Conservation (phyloP, 768 basidiomycete species). For the Steccherinum ochraceum region DNA sequence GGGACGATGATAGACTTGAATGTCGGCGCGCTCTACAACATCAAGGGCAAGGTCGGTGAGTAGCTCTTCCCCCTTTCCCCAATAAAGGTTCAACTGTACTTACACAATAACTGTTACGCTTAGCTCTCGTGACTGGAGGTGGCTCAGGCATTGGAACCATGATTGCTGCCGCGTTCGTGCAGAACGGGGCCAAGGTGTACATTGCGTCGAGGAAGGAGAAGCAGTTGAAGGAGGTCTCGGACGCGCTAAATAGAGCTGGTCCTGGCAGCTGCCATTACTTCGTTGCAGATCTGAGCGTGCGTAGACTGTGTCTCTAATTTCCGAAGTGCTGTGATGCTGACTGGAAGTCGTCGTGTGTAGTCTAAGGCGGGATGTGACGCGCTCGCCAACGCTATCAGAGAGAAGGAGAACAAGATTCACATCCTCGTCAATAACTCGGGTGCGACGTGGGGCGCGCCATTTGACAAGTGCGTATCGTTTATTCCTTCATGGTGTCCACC, state of each 20-base stretch:
- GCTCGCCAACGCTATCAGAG: slow-evolving; percentile 61
- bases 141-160: slow-evolving; percentile 80
- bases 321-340: background rate
- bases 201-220: slow-evolving; percentile 82
- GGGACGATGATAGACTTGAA: slow-evolving; percentile 55
- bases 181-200: slow-evolving; percentile 86
- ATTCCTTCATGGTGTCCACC: background rate
- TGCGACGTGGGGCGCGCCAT: slow-evolving; percentile 71
- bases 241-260: slow-evolving; percentile 53
- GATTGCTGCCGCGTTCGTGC: slow-evolving; percentile 76
- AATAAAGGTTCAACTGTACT: slow-evolving; percentile 1
- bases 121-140: slow-evolving; percentile 79
- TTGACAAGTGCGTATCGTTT: slow-evolving; percentile 32
- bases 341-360: slow-evolving; percentile 27
- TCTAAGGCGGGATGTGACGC: slow-evolving; percentile 75
- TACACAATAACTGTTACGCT: background rate
- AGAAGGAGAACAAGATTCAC: slow-evolving; percentile 66
- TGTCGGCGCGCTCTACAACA: slow-evolving; percentile 51
- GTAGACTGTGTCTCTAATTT: slow-evolving; percentile 21
- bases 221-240: slow-evolving; percentile 57
- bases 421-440: slow-evolving; percentile 85
- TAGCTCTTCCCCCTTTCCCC: background rate
- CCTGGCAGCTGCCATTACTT: slow-evolving; percentile 66
- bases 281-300: slow-evolving; percentile 65
- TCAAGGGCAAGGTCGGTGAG: slow-evolving; percentile 65